phyloP scores from a whole-genome alignment of 441 rosid species.

The Gossypium aridum region DNA sequence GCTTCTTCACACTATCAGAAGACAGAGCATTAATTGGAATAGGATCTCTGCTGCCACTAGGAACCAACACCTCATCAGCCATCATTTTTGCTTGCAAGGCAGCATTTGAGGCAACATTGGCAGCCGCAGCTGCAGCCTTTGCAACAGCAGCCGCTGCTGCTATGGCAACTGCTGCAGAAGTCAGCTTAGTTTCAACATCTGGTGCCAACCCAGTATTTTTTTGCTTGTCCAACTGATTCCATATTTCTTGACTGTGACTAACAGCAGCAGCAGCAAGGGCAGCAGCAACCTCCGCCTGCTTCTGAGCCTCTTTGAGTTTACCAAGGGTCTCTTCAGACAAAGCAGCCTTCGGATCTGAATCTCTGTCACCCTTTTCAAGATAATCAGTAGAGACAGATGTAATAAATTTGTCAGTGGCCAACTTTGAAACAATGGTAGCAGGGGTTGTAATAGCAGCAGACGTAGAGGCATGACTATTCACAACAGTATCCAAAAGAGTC shows the following conservation, averaged over 20 bases:
- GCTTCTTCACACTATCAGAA: slow-evolving; percentile 25
- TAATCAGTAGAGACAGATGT: slow-evolving; percentile 38
- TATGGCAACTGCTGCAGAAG: slow-evolving; percentile 75
- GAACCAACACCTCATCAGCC: slow-evolving; percentile 77
- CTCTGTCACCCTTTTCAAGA: slow-evolving; percentile 28
- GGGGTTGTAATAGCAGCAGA: slow-evolving; percentile 40
- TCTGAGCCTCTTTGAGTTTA: slow-evolving; percentile 66
- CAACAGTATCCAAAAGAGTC: slow-evolving; percentile 34
- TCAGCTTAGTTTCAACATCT: slow-evolving; percentile 59
- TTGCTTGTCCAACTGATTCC: slow-evolving; percentile 69
- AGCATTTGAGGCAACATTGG: slow-evolving; percentile 88
- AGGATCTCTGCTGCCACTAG: slow-evolving; percentile 23
- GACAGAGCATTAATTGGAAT: slow-evolving; percentile 25
- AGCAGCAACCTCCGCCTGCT: slow-evolving; percentile 85
- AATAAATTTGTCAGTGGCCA: slow-evolving; percentile 33
- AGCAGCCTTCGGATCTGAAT: slow-evolving; percentile 32
- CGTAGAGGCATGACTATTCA: slow-evolving; percentile 27
- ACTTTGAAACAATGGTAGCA: slow-evolving; percentile 33
- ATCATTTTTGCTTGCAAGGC: slow-evolving; percentile 90
- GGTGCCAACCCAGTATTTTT: slow-evolving; percentile 44
- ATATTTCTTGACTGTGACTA: slow-evolving; percentile 55
- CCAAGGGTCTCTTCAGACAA: slow-evolving; percentile 60
- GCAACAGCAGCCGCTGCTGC: slow-evolving; percentile 96
- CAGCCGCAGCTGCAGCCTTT: slow-evolving; percentile 95
- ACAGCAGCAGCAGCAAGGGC: slow-evolving; percentile 72